Percentiles rank a stretch among this genome's conserved stretches.
Evolutionary conservation across 148 eudicot genomes (phyloP).

Genomic region (Spergularia marina): DNA sequence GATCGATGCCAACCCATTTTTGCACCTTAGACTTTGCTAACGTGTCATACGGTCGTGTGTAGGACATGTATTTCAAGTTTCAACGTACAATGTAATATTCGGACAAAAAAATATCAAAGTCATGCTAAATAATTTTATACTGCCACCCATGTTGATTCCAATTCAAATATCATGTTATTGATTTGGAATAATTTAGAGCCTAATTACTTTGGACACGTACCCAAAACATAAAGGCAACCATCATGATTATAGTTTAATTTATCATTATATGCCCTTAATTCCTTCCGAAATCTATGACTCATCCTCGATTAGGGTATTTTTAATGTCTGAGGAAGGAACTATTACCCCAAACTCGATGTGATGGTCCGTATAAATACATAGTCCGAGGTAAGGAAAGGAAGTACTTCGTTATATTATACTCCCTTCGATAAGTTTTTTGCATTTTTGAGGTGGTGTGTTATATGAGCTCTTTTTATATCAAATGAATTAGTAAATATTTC

Average conservation of each 20-base stretch:
- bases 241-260: no score
- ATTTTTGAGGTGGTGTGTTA: no score
- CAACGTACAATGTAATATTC: background rate
- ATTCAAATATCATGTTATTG: background rate
- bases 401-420: no score
- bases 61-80: background rate
- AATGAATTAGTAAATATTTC: no score
- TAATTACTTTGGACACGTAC: background rate
- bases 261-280: background rate
- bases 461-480: no score
- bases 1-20: background rate
- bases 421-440: no score
- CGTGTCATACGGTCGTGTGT: slow-evolving; percentile 3
- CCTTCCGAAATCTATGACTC: background rate
- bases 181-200: background rate
- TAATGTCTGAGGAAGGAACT: background rate
- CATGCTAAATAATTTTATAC: background rate
- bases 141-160: background rate
- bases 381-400: no score
- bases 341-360: background rate
- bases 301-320: background rate
- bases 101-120: background rate
- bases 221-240: background rate
- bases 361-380: no score
- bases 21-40: background rate